Base-by-base conservation (phyloP, 139 green algal species). In the Mychonastes homosphaera region DNA sequence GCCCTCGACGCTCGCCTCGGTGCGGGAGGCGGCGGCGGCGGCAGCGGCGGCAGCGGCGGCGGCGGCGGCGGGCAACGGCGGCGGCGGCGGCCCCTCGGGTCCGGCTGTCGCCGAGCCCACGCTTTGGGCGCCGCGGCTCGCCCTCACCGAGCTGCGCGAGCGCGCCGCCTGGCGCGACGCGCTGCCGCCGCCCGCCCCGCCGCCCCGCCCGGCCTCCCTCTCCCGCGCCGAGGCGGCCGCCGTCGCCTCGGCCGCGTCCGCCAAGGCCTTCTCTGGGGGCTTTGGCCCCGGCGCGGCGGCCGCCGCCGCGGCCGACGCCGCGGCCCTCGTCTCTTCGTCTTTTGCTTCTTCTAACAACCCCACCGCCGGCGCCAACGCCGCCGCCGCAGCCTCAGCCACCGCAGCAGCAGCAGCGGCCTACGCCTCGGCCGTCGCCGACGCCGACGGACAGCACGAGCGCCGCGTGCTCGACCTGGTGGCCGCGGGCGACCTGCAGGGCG, bases 401-500 rank as follows among this genome's bases (percentile, higher is more conserved):
- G 24, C 19, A 48, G 41, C 28, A 32, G 29, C 24, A 61, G 35
- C 24, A n/a, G 41, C 41, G 41, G 41, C 19, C 8, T 18, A 13
- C 10, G 41, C 41, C 8, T 28, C 8, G 41, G 6, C 41, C 19
- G 41, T 28, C 24, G 6, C 24, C 23, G 56, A 58, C 13, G 48
- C 12, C 21, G 26, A 39, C n/a, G 2, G n/a, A 8, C 19, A n/a
- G 8, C 39, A 65, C 38, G 61, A 74, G 61, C 44, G 52, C n/a
- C 56, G 71, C 4, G 28, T 67, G 48, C 61, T 67, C 40, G 50
- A 60, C 24, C 77, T 77, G 43, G 67, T 75, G 32, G 52, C 61
- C 4, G 43, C 77, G 24, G 86, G 86, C 1, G 86, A 94, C 66
- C 79, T 80, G 26, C 67, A 83, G 51, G 83, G 83, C 9, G 86